A percentile compares a stretch with the other conserved stretches of the same genome.
Evolutionary conservation across 164 flowering plant genomes (phyloP).

Genomic region (Amborella trichopoda): DNA sequence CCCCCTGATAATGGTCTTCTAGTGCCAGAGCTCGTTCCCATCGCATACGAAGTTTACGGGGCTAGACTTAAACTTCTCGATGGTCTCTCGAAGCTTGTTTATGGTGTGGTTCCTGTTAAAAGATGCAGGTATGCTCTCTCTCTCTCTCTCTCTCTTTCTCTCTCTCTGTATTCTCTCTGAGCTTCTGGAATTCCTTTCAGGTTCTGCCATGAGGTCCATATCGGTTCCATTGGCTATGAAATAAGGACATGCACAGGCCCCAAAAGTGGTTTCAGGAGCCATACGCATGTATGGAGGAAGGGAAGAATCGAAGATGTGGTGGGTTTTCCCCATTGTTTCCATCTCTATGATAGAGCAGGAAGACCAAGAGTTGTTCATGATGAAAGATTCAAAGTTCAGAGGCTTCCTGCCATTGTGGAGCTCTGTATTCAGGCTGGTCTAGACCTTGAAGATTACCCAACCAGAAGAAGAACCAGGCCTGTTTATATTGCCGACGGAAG

Average conservation of each 20-base stretch:
- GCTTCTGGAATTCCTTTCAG: constrained; percentile 16
- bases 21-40: constrained; percentile 48
- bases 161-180: too few species aligned
- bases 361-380: constrained; percentile 67
- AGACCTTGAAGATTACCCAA: constrained; percentile 46
- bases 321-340: constrained; percentile 55
- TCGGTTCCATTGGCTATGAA: constrained; percentile 65
- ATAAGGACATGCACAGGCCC: constrained; percentile 73
- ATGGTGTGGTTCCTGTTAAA: constrained; percentile 19
- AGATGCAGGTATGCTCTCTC: constrained; percentile 43
- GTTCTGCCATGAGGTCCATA: constrained; percentile 70
- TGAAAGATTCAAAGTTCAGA: constrained; percentile 31
- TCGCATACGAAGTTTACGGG: constrained; percentile 46
- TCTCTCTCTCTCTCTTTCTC: not conserved
- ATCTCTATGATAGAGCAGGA: constrained; percentile 71
- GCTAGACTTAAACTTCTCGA: constrained; percentile 35
- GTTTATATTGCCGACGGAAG: constrained; percentile 75
- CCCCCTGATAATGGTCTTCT: constrained; percentile 62
- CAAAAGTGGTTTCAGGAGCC: constrained; percentile 40
- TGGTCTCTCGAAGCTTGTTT: constrained; percentile 36
- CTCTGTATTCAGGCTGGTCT: constrained; percentile 91
- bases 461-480: constrained; percentile 68
- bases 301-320: constrained; percentile 57
- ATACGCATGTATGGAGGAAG: constrained; percentile 64
- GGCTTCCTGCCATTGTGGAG: constrained; percentile 73